Percentiles rank a stretch among this genome's conserved stretches.
Evolutionary conservation across 169 alveolate genomes (phyloP).

Genomic region (Plasmodium knowlesi): DNA sequence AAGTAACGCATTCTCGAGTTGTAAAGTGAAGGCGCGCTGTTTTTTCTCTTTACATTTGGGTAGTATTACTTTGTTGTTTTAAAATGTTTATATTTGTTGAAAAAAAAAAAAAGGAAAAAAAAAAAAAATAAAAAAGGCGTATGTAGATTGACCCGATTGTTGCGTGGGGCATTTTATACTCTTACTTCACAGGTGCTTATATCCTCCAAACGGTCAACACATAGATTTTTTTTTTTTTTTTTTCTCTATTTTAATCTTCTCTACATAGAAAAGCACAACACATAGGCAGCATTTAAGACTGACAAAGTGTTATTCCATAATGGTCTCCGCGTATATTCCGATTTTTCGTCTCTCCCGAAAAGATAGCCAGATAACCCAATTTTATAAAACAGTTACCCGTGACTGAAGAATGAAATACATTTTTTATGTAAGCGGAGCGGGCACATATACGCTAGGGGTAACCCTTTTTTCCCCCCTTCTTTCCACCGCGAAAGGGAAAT

Average conservation of each 20-base stretch:
- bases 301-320: neutral
- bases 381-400: neutral
- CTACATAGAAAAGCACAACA: neutral
- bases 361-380: neutral
- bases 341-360: neutral
- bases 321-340: neutral
- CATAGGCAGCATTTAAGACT: neutral
- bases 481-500: neutral
- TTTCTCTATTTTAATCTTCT: neutral
- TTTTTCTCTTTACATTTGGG: neutral
- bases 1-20: neutral
- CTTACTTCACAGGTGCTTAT: neutral
- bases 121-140: neutral
- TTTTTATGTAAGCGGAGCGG: neutral
- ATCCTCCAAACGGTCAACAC: neutral
- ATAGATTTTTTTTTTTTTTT: neutral
- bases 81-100: neutral
- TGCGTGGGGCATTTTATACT: neutral
- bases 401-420: neutral
- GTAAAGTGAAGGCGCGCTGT: neutral
- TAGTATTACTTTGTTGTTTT: neutral
- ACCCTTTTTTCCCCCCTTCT: neutral
- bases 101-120: neutral
- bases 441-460: neutral
- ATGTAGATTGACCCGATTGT: neutral